A percentile compares a stretch with the other conserved stretches of the same genome.
Conservation (phyloP, 78 protist species). For the Pelomyxa schiedti region DNA sequence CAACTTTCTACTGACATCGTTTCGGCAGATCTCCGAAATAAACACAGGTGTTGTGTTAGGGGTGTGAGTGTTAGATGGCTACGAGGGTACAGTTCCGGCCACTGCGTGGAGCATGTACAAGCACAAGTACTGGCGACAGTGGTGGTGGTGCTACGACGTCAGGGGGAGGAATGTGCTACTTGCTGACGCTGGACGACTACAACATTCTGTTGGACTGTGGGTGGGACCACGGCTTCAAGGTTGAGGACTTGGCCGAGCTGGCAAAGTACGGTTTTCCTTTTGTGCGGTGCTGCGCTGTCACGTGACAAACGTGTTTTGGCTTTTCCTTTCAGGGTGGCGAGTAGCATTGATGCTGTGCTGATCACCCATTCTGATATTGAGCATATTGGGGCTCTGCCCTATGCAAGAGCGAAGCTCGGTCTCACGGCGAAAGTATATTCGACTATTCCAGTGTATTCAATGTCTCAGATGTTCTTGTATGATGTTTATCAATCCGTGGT, state of each 20-base stretch:
- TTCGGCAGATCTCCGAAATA: too few relatives aligned
- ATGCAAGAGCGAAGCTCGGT: slow-evolving; percentile 41
- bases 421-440: slow-evolving; percentile 61
- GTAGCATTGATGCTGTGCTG: slow-evolving; percentile 65
- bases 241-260: slow-evolving; percentile 26
- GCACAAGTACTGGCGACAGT: too few relatives aligned
- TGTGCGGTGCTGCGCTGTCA: background rate
- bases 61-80: too few relatives aligned
- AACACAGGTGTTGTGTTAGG: too few relatives aligned
- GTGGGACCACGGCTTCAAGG: slow-evolving; percentile 52
- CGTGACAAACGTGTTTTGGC: background rate
- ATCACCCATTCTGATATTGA: slow-evolving; percentile 72
- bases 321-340: slow-evolving; percentile 2
- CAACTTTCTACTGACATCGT: too few relatives aligned
- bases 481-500: slow-evolving; percentile 31
- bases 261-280: background rate
- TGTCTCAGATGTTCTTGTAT: slow-evolving; percentile 81
- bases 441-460: slow-evolving; percentile 71
- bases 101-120: too few relatives aligned
- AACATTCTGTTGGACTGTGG: slow-evolving; percentile 89
- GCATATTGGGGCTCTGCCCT: slow-evolving; percentile 86
- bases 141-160: too few relatives aligned
- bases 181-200: slow-evolving; percentile 76
- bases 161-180: too few relatives aligned
- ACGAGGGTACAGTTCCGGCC: too few relatives aligned